phyloP scores from a whole-genome alignment of 2,329 filamentous ascomycete genomes.

The Pestalotiopsis sp. region DNA sequence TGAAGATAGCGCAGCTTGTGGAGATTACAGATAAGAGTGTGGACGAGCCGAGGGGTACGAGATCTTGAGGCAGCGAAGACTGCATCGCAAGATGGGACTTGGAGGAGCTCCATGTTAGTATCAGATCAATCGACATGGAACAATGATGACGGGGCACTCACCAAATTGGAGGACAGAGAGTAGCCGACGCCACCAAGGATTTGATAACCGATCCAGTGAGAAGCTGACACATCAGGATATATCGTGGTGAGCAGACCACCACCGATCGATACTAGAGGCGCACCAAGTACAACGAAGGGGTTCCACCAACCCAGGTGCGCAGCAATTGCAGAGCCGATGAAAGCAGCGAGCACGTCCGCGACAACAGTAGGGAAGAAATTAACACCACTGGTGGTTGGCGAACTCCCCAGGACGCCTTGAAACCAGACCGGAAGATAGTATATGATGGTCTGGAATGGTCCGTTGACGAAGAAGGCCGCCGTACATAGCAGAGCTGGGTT shows the following conservation, averaged over 20 bases:
- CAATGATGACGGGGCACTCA: slow-evolving; percentile 1
- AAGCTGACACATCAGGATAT: slow-evolving; percentile 13
- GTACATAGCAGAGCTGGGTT: background rate
- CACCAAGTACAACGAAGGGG: slow-evolving; percentile 16
- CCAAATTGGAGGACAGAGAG: slow-evolving; percentile 15
- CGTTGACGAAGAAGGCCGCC: background rate
- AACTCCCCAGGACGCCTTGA: background rate
- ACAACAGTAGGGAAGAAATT: background rate
- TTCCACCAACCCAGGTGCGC: background rate
- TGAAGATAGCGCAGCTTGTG: slow-evolving; percentile 21
- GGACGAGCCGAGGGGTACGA: slow-evolving; percentile 19
- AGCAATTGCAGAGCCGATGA: background rate
- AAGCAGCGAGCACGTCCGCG: background rate
- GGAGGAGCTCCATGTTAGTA: background rate
- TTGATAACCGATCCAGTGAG: slow-evolving; percentile 21
- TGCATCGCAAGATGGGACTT: slow-evolving; percentile 21
- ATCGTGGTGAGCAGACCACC: slow-evolving; percentile 19
- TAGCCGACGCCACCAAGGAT: slow-evolving; percentile 18
- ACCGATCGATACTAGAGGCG: slow-evolving; percentile 14
- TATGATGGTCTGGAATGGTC: background rate
- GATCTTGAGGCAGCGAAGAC: slow-evolving; percentile 19
- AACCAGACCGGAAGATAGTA: slow-evolving; percentile 1
- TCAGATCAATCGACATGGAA: too few species aligned
- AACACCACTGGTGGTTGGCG: background rate
- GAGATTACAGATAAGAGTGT: slow-evolving; percentile 14